Base-by-base conservation (phyloP, 208 protist species). In the Crithidia brevicula region DNA sequence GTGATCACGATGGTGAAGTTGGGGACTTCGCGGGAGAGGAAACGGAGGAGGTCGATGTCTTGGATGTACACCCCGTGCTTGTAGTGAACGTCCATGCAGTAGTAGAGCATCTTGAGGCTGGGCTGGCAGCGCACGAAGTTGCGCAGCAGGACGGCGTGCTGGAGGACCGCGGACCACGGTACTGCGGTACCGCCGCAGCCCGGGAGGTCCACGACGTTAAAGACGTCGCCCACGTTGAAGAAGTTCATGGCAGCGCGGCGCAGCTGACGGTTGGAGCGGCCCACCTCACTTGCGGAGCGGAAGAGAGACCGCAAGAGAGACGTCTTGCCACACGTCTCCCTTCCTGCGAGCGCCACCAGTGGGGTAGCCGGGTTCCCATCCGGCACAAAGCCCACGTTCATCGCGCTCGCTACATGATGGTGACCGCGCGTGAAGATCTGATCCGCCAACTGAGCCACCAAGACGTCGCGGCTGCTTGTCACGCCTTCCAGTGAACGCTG, bases 1-100 rank as follows among this genome's bases (percentile, higher is more conserved):
- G 91, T 96, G 40, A 96, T 65, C 25, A 96, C 81, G 77, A 96
- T 96, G 20, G 91, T 96, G 58, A 94, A 94, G 68, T 94, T 94
- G 25, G 91, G 91, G 23, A 96, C 81, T 60, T 96, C 91, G 25
- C 81, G 76, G 7, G 79, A 59, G 33, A 96, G 78, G 67, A 96
- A 96, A 23, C 77, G 74, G 13, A 96, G 78, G n/a, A 93, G 82
- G 74, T 96, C 91, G 51, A 94, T 80, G 56, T 96, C 91, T 65
- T 93, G 91, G 9, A 93, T 58, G 66, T 93, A 96, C 10, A 96
- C 57, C 6, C 91, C 91, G 51, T 94, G 64, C 51, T 87, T 90
- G 69, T 91, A 92, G 68, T 93, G 79, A n/a, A 92, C 86, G 68
- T 96, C 91, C 85, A 96, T 90, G 77, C 86, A 93, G 69, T 96